Percentiles rank a stretch among this genome's conserved stretches.
Evolutionary conservation across 1,284 basidiomycete species (phyloP).

Genomic region (Macrocybe sp.): DNA sequence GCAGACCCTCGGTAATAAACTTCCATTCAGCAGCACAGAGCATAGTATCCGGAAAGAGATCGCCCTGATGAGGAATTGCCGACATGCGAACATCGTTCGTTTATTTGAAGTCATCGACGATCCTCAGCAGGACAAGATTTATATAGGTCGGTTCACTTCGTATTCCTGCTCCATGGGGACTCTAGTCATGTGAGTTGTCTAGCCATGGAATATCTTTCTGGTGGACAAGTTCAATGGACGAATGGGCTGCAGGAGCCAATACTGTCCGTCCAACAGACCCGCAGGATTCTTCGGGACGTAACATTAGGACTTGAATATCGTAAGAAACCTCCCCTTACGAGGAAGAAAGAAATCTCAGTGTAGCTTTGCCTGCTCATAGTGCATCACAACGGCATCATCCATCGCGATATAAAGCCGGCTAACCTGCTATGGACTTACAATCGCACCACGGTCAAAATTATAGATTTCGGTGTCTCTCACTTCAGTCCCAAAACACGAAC

Average conservation of each 20-base stretch:
- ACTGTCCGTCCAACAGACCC: conserved; percentile 77
- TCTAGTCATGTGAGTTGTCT: conserved; percentile 4
- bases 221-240: conserved; percentile 93
- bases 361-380: conserved; percentile 43
- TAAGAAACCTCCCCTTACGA: conserved; percentile 34
- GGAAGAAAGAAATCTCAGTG: too few relatives aligned
- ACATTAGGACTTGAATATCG: conserved; percentile 92
- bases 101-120: conserved; percentile 97
- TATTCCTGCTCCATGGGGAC: background rate
- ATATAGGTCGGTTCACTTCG: conserved; percentile 68
- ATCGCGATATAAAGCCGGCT: conserved; percentile 98
- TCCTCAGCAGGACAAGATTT: conserved; percentile 83
- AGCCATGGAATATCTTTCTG: conserved; percentile 96
- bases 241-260: conserved; percentile 61
- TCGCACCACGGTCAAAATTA: conserved; percentile 89
- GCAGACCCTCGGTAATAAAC: conserved; percentile 51
- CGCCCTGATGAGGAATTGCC: conserved; percentile 96
- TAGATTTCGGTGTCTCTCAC: conserved; percentile 96
- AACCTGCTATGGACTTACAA: conserved; percentile 91
- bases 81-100: conserved; percentile 89
- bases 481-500: conserved; percentile 84
- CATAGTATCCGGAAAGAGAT: conserved; percentile 87
- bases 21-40: conserved; percentile 57
- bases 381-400: conserved; percentile 96
- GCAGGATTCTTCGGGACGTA: conserved; percentile 88